These are phyloP conservation scores for Angomonas ambiguus DNA, from an alignment of 208 protist genomes.

Conservation along the genomic window DNA sequence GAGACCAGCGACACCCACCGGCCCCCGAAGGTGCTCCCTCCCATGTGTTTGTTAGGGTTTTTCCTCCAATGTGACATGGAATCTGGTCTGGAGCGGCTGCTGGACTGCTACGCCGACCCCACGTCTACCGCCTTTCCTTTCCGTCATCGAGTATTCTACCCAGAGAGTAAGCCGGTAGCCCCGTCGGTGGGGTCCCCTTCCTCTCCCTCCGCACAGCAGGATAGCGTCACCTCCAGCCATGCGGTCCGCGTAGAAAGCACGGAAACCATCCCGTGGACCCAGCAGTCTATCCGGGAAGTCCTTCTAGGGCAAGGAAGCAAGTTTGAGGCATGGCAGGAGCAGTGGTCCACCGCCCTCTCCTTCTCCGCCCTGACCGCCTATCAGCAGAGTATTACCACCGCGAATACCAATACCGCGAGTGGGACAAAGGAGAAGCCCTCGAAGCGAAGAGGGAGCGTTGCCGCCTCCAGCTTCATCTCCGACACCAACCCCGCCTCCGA, in stretches of 20 bases:
- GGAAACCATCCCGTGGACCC: slow-evolving; percentile 11
- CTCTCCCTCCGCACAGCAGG: background rate
- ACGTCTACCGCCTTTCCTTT: background rate
- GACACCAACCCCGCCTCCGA: background rate
- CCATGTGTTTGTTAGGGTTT: slow-evolving; percentile 53
- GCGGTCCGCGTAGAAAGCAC: background rate
- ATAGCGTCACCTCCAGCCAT: background rate
- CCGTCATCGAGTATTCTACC: slow-evolving; percentile 9
- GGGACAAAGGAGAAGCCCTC: background rate
- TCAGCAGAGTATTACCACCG: background rate
- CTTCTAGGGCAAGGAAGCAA: slow-evolving; percentile 37
- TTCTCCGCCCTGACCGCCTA: slow-evolving; percentile 2
- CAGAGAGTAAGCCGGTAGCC: background rate
- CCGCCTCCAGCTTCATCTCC: background rate
- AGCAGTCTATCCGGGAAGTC: slow-evolving; percentile 29
- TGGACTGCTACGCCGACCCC: slow-evolving; percentile 11
- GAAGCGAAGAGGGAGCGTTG: background rate
- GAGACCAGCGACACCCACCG: background rate
- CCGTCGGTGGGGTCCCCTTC: background rate
- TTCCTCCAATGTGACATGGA: slow-evolving; percentile 69
- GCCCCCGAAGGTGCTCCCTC: slow-evolving; percentile 36
- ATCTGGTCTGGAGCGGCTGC: slow-evolving; percentile 48
- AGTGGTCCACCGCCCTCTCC: slow-evolving; percentile 31
- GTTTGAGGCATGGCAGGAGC: slow-evolving; percentile 29
- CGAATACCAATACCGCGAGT: background rate